Evolutionary conservation across 345 rosid genomes (phyloP).

Genomic region (Kernera saxatilis): DNA sequence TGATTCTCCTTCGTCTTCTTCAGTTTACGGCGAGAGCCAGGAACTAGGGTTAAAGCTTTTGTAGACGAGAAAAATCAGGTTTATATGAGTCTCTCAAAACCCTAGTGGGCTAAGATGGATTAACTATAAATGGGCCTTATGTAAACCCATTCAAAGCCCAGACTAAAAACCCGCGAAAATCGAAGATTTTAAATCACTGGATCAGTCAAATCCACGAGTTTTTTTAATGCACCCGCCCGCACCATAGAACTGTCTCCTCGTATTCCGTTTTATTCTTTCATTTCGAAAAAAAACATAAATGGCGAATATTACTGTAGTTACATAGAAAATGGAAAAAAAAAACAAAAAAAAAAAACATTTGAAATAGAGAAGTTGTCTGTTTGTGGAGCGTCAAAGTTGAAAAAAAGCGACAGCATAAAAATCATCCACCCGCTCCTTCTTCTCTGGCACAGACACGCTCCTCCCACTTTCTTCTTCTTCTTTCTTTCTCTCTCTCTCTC

Average conservation of each 20-base stretch:
- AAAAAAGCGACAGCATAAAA: conserved; percentile 23
- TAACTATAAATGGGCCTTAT: neutral
- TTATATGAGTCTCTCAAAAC: conserved; percentile 12
- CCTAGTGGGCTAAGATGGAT: conserved; percentile 4
- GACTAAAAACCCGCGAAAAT: neutral
- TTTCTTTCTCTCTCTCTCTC: neutral
- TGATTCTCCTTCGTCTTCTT: neutral
- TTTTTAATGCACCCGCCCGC: neutral
- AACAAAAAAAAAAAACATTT: neutral
- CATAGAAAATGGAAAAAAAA: neutral
- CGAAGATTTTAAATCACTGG: neutral
- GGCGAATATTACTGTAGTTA: too few species aligned
- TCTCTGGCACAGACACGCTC: conserved; percentile 34
- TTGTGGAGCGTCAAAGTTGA: conserved; percentile 37
- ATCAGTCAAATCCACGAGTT: conserved; percentile 9
- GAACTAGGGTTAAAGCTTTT: neutral
- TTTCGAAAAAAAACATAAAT: neutral
- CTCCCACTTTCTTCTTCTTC: conserved; percentile 33
- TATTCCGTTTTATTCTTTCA: conserved; percentile 4
- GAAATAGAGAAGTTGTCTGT: conserved; percentile 15
- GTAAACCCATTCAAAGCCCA: neutral
- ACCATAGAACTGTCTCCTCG: conserved; percentile 14
- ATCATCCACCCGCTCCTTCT: conserved; percentile 29
- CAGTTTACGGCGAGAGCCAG: conserved; percentile 14
- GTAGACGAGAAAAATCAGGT: neutral